A percentile compares a stretch with the other conserved stretches of the same genome.
phyloP scores from a whole-genome alignment of 192 early-diverging fungal species.

The Coemansia sp. region DNA sequence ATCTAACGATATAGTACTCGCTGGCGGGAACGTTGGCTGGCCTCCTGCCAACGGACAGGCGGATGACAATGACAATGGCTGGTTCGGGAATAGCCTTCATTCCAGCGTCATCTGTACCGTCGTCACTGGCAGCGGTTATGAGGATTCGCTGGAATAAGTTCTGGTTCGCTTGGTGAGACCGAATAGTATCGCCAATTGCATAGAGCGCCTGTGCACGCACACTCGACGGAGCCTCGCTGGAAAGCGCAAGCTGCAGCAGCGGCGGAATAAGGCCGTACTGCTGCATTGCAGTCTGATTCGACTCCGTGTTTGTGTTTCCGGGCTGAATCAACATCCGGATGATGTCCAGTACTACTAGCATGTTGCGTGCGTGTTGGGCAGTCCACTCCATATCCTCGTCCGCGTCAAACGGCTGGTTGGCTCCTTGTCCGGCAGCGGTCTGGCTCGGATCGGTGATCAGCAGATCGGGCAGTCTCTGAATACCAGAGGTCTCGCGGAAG shows the following conservation, averaged over 20 bases:
- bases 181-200: conserved; percentile 81
- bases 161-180: conserved; percentile 75
- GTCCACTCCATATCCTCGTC: conserved; percentile 65
- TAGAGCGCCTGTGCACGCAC: conserved; percentile 83
- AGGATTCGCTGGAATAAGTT: conserved; percentile 71
- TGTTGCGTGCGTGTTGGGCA: conserved; percentile 87
- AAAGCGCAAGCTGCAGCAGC: conserved; percentile 76
- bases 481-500: conserved; percentile 95
- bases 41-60: conserved; percentile 67
- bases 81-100: conserved; percentile 65
- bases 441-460: conserved; percentile 61
- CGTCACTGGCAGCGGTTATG: conserved; percentile 59
- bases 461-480: conserved; percentile 82
- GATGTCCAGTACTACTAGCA: conserved; percentile 83
- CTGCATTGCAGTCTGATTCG: conserved; percentile 89
- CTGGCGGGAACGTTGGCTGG: conserved; percentile 43
- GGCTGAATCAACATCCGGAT: conserved; percentile 87
- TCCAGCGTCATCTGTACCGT: conserved; percentile 18
- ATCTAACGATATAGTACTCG: conserved; percentile 71
- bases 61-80: conserved; percentile 78
- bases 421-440: conserved; percentile 42
- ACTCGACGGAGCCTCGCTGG: conserved; percentile 70
- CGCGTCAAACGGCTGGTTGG: conserved; percentile 22
- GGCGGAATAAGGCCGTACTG: conserved; percentile 79
- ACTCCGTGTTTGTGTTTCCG: conserved; percentile 79